phyloP scores from a whole-genome alignment of 2,329 filamentous ascomycete species.

The Trichoderma aggressivum region DNA sequence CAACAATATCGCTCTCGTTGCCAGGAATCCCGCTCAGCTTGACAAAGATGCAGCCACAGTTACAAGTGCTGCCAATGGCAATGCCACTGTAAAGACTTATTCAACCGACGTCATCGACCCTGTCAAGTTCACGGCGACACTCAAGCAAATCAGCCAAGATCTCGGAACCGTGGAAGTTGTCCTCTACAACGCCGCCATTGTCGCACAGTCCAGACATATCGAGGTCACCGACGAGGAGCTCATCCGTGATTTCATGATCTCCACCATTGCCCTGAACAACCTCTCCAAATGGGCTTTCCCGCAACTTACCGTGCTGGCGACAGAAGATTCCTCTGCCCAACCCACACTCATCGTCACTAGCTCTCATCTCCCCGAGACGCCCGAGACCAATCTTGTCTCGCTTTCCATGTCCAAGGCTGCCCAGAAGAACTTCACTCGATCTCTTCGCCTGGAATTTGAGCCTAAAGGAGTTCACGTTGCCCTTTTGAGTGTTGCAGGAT shows the following conservation, averaged over 20 bases:
- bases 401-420: constrained; percentile 50
- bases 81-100: constrained; percentile 40
- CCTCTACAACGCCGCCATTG: constrained; percentile 51
- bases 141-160: constrained; percentile 39
- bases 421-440: constrained; percentile 49
- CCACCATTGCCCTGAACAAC: constrained; percentile 45
- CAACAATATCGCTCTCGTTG: constrained; percentile 53
- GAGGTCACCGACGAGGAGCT: constrained; percentile 43
- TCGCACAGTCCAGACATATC: constrained; percentile 41
- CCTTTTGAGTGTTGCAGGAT: constrained; percentile 44
- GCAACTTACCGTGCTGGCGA: constrained; percentile 34
- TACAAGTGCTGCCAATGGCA: constrained; percentile 26
- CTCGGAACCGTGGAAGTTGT: constrained; percentile 45
- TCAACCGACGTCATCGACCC: constrained; percentile 43
- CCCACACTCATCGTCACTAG: constrained; percentile 49
- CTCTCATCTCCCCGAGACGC: constrained; percentile 45
- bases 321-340: constrained; percentile 28
- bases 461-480: constrained; percentile 44
- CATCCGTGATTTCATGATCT: constrained; percentile 49
- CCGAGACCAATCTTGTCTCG: constrained; percentile 46
- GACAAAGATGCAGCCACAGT: constrained; percentile 33
- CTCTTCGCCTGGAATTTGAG: constrained; percentile 38
- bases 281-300: constrained; percentile 47
- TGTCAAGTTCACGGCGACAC: constrained; percentile 33
- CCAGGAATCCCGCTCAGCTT: constrained; percentile 42